A percentile compares a stretch with the other conserved stretches of the same genome.
Conservation (phyloP, 2,329 filamentous ascomycete genomes). For the Aspergillus sp. region DNA sequence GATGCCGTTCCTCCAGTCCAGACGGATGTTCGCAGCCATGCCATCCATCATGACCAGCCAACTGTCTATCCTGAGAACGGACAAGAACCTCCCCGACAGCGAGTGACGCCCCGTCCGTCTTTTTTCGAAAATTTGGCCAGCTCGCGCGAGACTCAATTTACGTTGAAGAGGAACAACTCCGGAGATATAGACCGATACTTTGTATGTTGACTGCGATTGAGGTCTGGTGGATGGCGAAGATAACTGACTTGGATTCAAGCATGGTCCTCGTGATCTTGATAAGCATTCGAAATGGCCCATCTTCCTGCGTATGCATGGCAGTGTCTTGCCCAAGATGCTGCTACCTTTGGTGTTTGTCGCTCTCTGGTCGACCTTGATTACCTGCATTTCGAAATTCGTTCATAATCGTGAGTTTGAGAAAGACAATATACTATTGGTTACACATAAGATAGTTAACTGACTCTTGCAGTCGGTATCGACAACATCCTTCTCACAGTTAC, state of each 20-base stretch:
- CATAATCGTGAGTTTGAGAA: slow-evolving; percentile 29
- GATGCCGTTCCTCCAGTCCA: too few species aligned
- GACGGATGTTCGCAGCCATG: too few species aligned
- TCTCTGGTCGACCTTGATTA: slow-evolving; percentile 63
- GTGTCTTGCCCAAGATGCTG: slow-evolving; percentile 69
- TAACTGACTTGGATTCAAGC: slow-evolving; percentile 5
- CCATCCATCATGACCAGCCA: too few species aligned
- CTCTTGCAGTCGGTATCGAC: slow-evolving; percentile 49
- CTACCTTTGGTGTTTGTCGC: slow-evolving; percentile 61
- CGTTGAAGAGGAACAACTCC: slow-evolving; percentile 21
- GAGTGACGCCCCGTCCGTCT: slow-evolving; percentile 27
- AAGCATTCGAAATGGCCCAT: slow-evolving; percentile 73
- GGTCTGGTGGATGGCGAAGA: too few species aligned
- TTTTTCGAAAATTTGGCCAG: slow-evolving; percentile 28
- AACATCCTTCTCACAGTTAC: slow-evolving; percentile 69
- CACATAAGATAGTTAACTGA: too few species aligned
- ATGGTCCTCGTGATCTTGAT: slow-evolving; percentile 60
- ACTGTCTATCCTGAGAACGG: too few species aligned
- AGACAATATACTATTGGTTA: too few species aligned
- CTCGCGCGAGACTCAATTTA: slow-evolving; percentile 27
- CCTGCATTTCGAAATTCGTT: slow-evolving; percentile 48
- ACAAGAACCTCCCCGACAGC: background rate
- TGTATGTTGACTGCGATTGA: slow-evolving; percentile 29
- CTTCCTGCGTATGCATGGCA: slow-evolving; percentile 71
- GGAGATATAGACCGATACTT: slow-evolving; percentile 60